phyloP scores from a whole-genome alignment of 2,329 filamentous ascomycete species.

The Aspergillus sp. region DNA sequence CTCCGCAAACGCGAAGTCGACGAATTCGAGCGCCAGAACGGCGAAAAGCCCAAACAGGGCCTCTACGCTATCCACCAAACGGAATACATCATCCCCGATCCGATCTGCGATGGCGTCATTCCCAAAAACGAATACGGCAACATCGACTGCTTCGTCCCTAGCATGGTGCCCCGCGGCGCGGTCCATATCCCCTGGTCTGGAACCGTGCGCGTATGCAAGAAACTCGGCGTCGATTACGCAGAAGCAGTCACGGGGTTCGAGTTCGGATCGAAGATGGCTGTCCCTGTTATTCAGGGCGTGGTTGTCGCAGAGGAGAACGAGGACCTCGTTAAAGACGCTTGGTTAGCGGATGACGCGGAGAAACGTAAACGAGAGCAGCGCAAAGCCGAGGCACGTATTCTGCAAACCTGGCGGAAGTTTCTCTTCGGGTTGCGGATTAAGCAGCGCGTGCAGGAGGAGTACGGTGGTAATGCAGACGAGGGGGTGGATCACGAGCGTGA shows the following conservation, averaged over 20 bases:
- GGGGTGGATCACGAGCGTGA: constrained; percentile 32
- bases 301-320: constrained; percentile 83
- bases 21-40: constrained; percentile 76
- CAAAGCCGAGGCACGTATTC: constrained; percentile 72
- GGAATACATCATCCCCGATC: constrained; percentile 90
- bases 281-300: constrained; percentile 87
- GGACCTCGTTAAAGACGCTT: constrained; percentile 72
- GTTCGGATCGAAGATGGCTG: constrained; percentile 90
- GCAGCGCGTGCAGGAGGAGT: constrained; percentile 73
- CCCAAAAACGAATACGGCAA: constrained; percentile 96
- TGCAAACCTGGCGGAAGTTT: constrained; percentile 83
- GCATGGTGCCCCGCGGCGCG: constrained; percentile 86
- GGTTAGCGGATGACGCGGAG: constrained; percentile 76
- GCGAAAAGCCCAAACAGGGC: constrained; percentile 82
- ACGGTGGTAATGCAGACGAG: constrained; percentile 57
- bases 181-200: constrained; percentile 80
- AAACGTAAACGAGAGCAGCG: constrained; percentile 76
- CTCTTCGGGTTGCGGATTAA: constrained; percentile 82
- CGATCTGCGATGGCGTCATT: constrained; percentile 80
- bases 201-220: constrained; percentile 77
- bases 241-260: constrained; percentile 97
- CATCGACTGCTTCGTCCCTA: constrained; percentile 90
- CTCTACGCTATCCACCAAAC: constrained; percentile 84
- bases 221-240: constrained; percentile 82
- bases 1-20: constrained; percentile 86